Evolutionary conservation across 306 rosid genomes (phyloP).

Genomic region (Crotalaria pallida): DNA sequence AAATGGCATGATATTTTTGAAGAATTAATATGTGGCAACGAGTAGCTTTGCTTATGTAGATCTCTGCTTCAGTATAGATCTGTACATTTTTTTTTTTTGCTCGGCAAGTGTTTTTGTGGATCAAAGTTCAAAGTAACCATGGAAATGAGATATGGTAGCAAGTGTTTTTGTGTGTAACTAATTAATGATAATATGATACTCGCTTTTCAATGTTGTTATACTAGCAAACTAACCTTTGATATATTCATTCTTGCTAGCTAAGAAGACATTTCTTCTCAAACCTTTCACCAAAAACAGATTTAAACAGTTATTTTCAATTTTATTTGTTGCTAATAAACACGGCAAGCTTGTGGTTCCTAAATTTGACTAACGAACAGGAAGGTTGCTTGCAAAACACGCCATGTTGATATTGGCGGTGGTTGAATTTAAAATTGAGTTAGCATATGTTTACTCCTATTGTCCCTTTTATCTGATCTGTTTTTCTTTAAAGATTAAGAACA

Average conservation of each 20-base stretch:
- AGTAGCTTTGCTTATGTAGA: neutral
- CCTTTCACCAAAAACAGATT: neutral
- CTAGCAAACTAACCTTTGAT: neutral
- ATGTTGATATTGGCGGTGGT: neutral
- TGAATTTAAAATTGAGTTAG: neutral
- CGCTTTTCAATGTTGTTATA: neutral
- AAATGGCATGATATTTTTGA: neutral
- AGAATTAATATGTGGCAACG: neutral
- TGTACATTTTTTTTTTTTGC: too few relatives aligned
- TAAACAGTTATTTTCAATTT: neutral
- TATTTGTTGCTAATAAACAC: neutral
- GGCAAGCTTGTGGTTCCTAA: neutral
- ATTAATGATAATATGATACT: neutral
- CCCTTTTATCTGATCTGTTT: neutral
- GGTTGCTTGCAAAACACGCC: constrained; percentile 4
- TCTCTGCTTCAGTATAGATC: neutral
- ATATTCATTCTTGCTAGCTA: neutral
- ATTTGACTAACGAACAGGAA: constrained; percentile 5
- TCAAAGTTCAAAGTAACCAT: neutral
- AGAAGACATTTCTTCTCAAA: neutral
- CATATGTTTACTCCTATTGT: neutral
- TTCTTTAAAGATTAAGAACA: too few relatives aligned
- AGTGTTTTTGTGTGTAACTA: neutral
- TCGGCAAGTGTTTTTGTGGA: too few relatives aligned
- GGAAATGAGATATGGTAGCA: neutral